Base-by-base conservation (phyloP, 805 yeast species). In the Hanseniaspora opuntiae region DNA sequence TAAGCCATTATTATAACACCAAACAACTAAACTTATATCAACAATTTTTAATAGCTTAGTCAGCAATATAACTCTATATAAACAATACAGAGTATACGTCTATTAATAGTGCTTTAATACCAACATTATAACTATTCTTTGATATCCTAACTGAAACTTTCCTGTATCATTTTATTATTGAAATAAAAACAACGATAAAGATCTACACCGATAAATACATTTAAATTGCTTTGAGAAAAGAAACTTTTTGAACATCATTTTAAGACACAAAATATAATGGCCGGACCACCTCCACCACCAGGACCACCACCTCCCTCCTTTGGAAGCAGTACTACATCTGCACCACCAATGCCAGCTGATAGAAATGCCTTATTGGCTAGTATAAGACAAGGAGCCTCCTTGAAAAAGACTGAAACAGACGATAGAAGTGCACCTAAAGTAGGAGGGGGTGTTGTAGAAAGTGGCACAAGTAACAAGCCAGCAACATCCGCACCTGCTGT, bases 321-420 rank as follows among this genome's bases (percentile, higher is more conserved):
- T 24, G 60, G 65, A 14, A 67, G 65, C 16, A 65, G 68, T 11
- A 48, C 64, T 56, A 59, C 66, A 50, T 60, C 72, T 33, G 54
- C 63, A 56, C 61, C 67, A 41, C 59, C 70, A 47, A 52, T 65
- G 48, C 56, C 63, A 19, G 61, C 61, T 12, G 53, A 53, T 42
- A 66, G 79, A 63, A 74, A 74, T 57, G 81, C 82, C 1, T 63
- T 90, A 50, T 71, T 90, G 25, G 86, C 93, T 32, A 95, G 86
- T 64, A 90, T 90, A 58, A 77, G 87, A 61, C 84, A 84, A 57
- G 90, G 89, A 22, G 68, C 63, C 50, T 65, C 60, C 45, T 70
- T 83, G 54, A 82, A 79, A 61, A 80, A 82, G 57, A 78, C 86
- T 1, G 69, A 66, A 57, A 76, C 97, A 57, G 69, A 76, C 67